Evolutionary conservation across 768 basidiomycete species (phyloP).

Genomic region (Gyrodon lividus): DNA sequence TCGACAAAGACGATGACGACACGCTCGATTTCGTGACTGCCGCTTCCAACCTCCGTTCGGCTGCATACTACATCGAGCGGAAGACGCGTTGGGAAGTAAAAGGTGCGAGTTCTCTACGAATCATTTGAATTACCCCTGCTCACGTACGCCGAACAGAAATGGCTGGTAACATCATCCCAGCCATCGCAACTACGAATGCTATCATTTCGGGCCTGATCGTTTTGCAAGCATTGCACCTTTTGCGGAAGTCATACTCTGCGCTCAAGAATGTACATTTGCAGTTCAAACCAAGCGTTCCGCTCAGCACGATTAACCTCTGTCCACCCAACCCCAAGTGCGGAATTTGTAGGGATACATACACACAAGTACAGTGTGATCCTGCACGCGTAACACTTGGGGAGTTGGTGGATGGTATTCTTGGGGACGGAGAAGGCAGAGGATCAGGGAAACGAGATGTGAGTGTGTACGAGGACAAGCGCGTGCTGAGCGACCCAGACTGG

Average conservation of each 20-base stretch:
- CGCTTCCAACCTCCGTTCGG: slow-evolving; percentile 87
- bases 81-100: slow-evolving; percentile 98
- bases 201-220: slow-evolving; percentile 95
- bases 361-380: slow-evolving; percentile 71
- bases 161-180: slow-evolving; percentile 99
- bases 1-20: slow-evolving; percentile 98
- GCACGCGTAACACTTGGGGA: slow-evolving; percentile 66
- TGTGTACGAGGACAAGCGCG: slow-evolving; percentile 82
- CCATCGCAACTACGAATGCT: slow-evolving; percentile 98
- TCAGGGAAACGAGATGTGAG: slow-evolving; percentile 59
- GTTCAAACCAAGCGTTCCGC: slow-evolving; percentile 74
- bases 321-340: slow-evolving; percentile 78
- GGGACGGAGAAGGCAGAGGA: slow-evolving; percentile 42
- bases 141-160: slow-evolving; percentile 60
- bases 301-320: slow-evolving; percentile 65
- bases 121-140: not conserved
- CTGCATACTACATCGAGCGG: slow-evolving; percentile 82
- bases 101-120: slow-evolving; percentile 45
- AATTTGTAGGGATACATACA: slow-evolving; percentile 85
- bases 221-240: slow-evolving; percentile 83
- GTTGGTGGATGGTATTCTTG: slow-evolving; percentile 66
- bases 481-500: slow-evolving; percentile 92
- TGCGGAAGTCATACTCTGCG: slow-evolving; percentile 59
- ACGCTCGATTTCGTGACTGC: slow-evolving; percentile 96
- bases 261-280: slow-evolving; percentile 78